Percentiles rank a stretch among this genome's conserved stretches.
Conservation (phyloP, 75 land plant genomes). For the Isoetes taiwanensis region DNA sequence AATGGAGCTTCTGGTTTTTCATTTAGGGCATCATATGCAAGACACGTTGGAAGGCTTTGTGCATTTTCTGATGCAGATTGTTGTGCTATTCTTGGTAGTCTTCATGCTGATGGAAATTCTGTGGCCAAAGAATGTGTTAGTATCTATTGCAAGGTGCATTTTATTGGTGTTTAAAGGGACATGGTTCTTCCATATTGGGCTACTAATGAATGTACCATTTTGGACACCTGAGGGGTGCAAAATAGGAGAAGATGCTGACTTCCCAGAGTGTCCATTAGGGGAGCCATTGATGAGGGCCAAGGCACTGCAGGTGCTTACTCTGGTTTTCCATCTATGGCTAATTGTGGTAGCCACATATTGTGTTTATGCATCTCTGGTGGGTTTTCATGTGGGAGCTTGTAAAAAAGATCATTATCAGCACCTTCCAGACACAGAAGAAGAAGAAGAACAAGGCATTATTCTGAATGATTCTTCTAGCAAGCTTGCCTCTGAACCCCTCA, state of each 20-base stretch:
- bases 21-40: constrained; percentile 17
- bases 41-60: constrained; percentile 16
- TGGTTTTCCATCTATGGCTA: constrained; percentile 1
- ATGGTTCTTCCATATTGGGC: constrained; percentile 18
- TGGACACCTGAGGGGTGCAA: constrained; percentile 8
- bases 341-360: constrained; percentile 6
- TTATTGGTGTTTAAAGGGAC: constrained; percentile 14
- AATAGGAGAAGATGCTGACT: neutral
- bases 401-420: too few species aligned
- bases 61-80: constrained; percentile 18
- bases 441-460: too few species aligned
- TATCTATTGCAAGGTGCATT: constrained; percentile 13
- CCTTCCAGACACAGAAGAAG: too few species aligned
- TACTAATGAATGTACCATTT: constrained; percentile 4
- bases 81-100: constrained; percentile 5
- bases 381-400: too few species aligned
- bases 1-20: constrained; percentile 22
- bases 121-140: constrained; percentile 8
- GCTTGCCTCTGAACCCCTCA: too few species aligned
- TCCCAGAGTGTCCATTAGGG: constrained; percentile 4
- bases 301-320: constrained; percentile 15
- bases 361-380: constrained; percentile 7
- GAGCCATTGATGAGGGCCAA: constrained; percentile 9
- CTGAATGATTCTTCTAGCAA: too few species aligned
- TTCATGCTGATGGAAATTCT: constrained; percentile 15